Base-by-base conservation (phyloP, 805 yeast species). In the Brettanomyces bruxellensis region DNA sequence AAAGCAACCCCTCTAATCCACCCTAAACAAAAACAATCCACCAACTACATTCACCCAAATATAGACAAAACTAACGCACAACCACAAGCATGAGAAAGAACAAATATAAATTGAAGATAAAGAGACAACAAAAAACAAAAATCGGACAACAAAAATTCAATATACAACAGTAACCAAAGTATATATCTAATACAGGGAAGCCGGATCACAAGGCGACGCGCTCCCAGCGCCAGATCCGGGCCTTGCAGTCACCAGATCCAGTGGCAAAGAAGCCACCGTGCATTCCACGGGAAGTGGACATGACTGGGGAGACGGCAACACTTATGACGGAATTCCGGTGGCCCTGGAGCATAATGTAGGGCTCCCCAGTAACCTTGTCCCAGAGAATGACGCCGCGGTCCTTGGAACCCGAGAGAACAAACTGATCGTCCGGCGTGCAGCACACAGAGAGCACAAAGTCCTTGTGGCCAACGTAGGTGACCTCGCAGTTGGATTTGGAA, bases 301-400 rank as follows among this genome's bases (percentile, higher is more conserved):
- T 82, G 51, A 80, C 81, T 55, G 89, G 88, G 24, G 93, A 81
- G 23, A 93, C 96, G 43, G 95, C 88, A 37, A 91, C 98, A 46
- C 91, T 82, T 55, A 91, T 91, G 42, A 93, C 98, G 8, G 95
- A 86, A 71, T 91, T 91, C 64, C 93, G 81, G 66, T 91, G 98
- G 34, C 98, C 98, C 70, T 89, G 97, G 57, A 93, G 75, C 96
- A 90, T 88, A 60, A 91, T 75, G 66, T 88, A 79, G 45, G 96
- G 95, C 66, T 87, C 90, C 51, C 96, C 96, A 12, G 90, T 79
- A 41, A 74, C 71, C 56, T 90, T 90, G 64, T 91, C 96, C 99
- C 99, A 91, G 71, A 91, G 85, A 51, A 90, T 85, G 46, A 91
- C 96, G 45, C 97, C 96, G 58, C 97, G 83, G 71, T 91, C 99